A percentile compares a stretch with the other conserved stretches of the same genome.
phyloP scores from a whole-genome alignment of 257 asterid genomes.

The Craterostigma plantagineum region DNA sequence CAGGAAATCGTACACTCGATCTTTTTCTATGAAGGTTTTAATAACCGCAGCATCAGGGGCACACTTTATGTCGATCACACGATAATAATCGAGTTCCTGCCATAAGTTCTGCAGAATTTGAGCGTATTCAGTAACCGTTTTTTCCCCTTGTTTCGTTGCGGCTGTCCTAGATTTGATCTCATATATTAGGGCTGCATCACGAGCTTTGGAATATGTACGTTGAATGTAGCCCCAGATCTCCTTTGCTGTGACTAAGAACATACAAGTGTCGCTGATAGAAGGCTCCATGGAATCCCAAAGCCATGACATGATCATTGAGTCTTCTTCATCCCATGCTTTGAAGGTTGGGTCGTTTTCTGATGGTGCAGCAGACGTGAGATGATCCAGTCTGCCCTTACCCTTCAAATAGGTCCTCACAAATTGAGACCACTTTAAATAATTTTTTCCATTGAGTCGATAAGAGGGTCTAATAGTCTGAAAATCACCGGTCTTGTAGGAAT shows the following conservation, averaged over 20 bases:
- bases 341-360: neutral
- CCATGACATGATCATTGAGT: conserved; percentile 4
- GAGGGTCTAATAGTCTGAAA: neutral
- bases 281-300: neutral
- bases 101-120: neutral
- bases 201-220: neutral
- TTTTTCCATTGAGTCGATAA: neutral
- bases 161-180: neutral
- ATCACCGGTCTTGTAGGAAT: neutral
- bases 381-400: neutral
- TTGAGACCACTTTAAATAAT: neutral
- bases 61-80: neutral
- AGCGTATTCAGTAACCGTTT: neutral
- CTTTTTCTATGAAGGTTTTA: neutral
- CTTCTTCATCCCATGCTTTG: conserved; percentile 5
- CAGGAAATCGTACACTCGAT: neutral
- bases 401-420: neutral
- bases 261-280: neutral
- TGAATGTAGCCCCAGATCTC: neutral
- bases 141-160: neutral
- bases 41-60: neutral
- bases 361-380: neutral
- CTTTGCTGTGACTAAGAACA: neutral
- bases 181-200: conserved; percentile 2
- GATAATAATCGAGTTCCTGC: neutral